Percentiles rank a stretch among this genome's conserved stretches.
Evolutionary conservation across 176 grass and related monocot genomes (phyloP).

Genomic region (Carex scoparia): DNA sequence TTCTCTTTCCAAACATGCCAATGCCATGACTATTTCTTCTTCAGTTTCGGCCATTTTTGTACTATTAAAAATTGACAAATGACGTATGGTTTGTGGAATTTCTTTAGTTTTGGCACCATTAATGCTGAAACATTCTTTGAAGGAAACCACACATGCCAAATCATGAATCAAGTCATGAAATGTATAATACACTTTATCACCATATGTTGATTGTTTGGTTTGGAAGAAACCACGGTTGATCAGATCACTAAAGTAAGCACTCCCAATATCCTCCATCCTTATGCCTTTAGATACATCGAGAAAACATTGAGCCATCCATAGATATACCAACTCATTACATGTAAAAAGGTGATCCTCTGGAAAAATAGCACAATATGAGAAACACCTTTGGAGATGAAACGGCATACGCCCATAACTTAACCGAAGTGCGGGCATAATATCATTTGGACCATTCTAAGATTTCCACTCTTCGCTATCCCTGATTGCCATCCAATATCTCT

Average conservation of each 20-base stretch:
- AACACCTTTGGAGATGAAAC: constrained; percentile 2
- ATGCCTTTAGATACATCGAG: background rate
- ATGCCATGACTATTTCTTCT: background rate
- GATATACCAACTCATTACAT: background rate
- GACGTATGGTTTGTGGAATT: background rate
- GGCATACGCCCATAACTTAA: constrained; percentile 35
- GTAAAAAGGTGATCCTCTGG: background rate
- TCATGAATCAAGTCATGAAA: constrained; percentile 38
- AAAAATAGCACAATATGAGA: constrained; percentile 27
- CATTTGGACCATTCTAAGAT: background rate
- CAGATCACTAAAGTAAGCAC: constrained; percentile 13
- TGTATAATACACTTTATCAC: too few species aligned
- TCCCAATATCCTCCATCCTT: constrained; percentile 33
- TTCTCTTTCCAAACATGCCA: too few species aligned
- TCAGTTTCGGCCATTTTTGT: background rate
- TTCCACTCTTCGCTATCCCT: constrained; percentile 18
- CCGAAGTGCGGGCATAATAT: constrained; percentile 21
- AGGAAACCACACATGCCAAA: constrained; percentile 11
- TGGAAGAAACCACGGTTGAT: constrained; percentile 22
- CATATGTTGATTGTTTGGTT: background rate
- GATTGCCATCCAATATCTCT: constrained; percentile 2
- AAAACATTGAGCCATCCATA: constrained; percentile 50
- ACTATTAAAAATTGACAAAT: constrained; percentile 24
- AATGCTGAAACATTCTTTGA: background rate
- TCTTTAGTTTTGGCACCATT: background rate